Conservation (phyloP, 441 rosid genomes). For the Erodium chrysanthum region DNA sequence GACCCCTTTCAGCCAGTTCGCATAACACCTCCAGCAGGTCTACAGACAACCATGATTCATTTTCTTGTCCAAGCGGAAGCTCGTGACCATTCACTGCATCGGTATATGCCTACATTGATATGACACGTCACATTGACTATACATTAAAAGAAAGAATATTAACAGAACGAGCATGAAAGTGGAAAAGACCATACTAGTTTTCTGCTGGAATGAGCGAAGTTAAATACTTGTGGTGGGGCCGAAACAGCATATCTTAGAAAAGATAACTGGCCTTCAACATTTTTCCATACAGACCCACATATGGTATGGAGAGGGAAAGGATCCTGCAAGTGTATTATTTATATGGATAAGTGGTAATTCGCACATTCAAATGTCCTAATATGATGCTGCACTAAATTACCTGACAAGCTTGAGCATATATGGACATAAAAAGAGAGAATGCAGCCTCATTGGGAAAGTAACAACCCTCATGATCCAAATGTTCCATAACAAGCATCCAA, state of each 20-base stretch:
- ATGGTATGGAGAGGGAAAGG: constrained; percentile 82
- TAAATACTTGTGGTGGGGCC: constrained; percentile 79
- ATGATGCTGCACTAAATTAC: constrained; percentile 24
- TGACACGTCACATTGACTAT: neutral
- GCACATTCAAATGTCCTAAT: neutral
- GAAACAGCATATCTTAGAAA: constrained; percentile 69
- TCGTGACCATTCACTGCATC: constrained; percentile 60
- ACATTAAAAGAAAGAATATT: constrained; percentile 15
- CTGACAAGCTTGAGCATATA: constrained; percentile 72
- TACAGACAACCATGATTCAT: constrained; percentile 85
- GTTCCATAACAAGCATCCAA: constrained; percentile 73
- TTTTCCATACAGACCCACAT: constrained; percentile 79
- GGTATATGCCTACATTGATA: constrained; percentile 45
- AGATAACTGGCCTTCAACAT: constrained; percentile 79
- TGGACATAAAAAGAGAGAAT: constrained; percentile 68
- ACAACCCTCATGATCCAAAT: constrained; percentile 84
- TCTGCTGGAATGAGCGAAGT: constrained; percentile 71
- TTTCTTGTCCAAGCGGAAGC: constrained; percentile 62
- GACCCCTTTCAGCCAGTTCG: constrained; percentile 87
- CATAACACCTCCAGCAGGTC: constrained; percentile 83
- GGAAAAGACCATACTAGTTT: constrained; percentile 56
- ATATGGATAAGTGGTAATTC: constrained; percentile 13
- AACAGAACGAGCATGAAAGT: constrained; percentile 9
- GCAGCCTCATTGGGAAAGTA: constrained; percentile 78
- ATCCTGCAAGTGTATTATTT: constrained; percentile 43